Conservation (phyloP, 805 yeast species). For the Komagataella mondaviorum region DNA sequence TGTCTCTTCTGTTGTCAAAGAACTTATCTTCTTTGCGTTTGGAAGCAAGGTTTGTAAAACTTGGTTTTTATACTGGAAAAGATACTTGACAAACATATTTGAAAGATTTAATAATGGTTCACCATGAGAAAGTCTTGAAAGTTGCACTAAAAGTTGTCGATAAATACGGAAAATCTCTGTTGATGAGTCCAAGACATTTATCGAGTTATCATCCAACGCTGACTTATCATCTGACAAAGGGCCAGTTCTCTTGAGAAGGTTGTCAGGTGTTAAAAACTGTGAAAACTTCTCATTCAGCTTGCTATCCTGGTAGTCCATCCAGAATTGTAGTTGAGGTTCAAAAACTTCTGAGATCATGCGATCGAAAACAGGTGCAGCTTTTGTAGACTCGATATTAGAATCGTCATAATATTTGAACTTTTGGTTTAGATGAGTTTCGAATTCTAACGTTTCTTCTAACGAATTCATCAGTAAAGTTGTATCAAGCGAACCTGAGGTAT, state of each 20-base stretch:
- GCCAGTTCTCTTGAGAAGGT: slow-evolving; percentile 28
- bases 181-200: slow-evolving; percentile 71
- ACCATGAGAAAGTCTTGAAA: slow-evolving; percentile 44
- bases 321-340: slow-evolving; percentile 72
- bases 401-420: slow-evolving; percentile 35
- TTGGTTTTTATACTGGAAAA: slow-evolving; percentile 41
- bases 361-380: slow-evolving; percentile 16
- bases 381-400: slow-evolving; percentile 17
- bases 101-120: slow-evolving; percentile 36
- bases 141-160: slow-evolving; percentile 58
- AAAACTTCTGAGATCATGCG: slow-evolving; percentile 49
- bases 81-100: slow-evolving; percentile 50
- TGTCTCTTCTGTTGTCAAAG: slow-evolving; percentile 17
- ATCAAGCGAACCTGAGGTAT: slow-evolving; percentile 23
- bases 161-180: slow-evolving; percentile 76
- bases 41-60: slow-evolving; percentile 39
- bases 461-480: slow-evolving; percentile 57
- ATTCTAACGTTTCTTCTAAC: slow-evolving; percentile 67
- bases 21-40: slow-evolving; percentile 11
- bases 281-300: slow-evolving; percentile 45
- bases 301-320: slow-evolving; percentile 80
- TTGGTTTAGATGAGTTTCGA: slow-evolving; percentile 63
- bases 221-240: slow-evolving; percentile 11
- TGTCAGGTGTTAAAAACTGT: slow-evolving; percentile 47
- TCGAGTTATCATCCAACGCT: slow-evolving; percentile 21